Evolutionary conservation across 2,329 filamentous ascomycete genomes (phyloP).

Genomic region (Tolypocladium tundrense): DNA sequence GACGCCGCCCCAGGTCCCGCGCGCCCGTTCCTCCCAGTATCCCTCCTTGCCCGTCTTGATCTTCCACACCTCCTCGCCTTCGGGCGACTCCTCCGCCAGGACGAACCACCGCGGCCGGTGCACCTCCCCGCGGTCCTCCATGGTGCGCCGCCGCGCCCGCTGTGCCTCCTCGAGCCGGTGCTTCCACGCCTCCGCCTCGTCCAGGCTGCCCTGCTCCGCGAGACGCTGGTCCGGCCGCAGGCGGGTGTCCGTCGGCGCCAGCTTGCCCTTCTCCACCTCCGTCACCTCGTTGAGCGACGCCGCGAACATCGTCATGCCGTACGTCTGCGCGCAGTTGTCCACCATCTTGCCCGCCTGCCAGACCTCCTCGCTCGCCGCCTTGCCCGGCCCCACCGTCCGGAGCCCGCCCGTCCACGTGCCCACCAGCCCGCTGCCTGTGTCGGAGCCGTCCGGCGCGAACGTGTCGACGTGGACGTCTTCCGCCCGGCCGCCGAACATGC

Average conservation of each 20-base stretch:
- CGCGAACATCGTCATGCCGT: conserved; percentile 82
- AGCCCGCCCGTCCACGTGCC: conserved; percentile 82
- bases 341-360: conserved; percentile 76
- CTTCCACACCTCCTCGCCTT: conserved; percentile 62
- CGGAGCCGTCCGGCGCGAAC: conserved; percentile 54
- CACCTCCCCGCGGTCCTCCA: conserved; percentile 64
- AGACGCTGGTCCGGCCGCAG: conserved; percentile 81
- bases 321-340: conserved; percentile 66
- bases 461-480: conserved; percentile 79
- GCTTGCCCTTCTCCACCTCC: conserved; percentile 57
- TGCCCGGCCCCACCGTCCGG: conserved; percentile 53
- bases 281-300: conserved; percentile 84
- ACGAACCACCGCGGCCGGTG: conserved; percentile 81
- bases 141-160: conserved; percentile 58
- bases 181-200: conserved; percentile 77
- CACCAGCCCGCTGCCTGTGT: conserved; percentile 55
- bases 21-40: conserved; percentile 83
- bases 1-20: conserved; percentile 53
- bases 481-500: conserved; percentile 91
- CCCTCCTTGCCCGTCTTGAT: conserved; percentile 73
- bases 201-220: conserved; percentile 70
- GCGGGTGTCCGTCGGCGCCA: conserved; percentile 75
- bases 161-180: conserved; percentile 78
- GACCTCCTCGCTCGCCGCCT: conserved; percentile 52
- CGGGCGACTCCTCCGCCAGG: conserved; percentile 48